Evolutionary conservation across 2,329 filamentous ascomycete genomes (phyloP).

Genomic region (Neurospora sp.): DNA sequence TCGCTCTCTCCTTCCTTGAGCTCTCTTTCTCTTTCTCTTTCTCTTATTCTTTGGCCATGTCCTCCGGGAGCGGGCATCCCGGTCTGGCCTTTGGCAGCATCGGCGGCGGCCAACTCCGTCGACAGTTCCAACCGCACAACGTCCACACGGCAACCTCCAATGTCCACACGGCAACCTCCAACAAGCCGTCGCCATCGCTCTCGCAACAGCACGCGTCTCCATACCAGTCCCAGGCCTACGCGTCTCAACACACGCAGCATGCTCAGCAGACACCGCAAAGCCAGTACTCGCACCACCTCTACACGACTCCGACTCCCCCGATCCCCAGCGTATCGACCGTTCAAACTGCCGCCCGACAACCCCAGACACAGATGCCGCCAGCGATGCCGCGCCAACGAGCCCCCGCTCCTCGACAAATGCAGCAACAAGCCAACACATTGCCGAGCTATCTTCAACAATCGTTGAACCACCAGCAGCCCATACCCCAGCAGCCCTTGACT

Average conservation of each 20-base stretch:
- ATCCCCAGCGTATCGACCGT: conserved; percentile 38
- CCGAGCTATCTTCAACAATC: conserved; percentile 26
- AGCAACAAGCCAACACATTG: conserved; percentile 24
- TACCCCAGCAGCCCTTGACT: conserved; percentile 20
- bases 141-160: conserved; percentile 35
- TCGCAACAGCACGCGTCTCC: conserved; percentile 40
- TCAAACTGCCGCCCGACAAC: conserved; percentile 31
- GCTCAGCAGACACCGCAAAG: conserved; percentile 39
- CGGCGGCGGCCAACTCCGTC: conserved; percentile 29
- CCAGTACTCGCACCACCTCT: conserved; percentile 43
- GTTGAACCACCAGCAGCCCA: conserved; percentile 24
- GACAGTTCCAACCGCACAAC: conserved; percentile 31
- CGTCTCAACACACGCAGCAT: conserved; percentile 39
- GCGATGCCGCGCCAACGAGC: conserved; percentile 36
- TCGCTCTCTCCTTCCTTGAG: conserved; percentile 11
- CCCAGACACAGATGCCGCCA: conserved; percentile 37
- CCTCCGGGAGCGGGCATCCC: conserved; percentile 38
- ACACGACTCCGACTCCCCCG: conserved; percentile 36
- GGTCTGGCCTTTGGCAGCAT: conserved; percentile 41
- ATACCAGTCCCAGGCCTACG: conserved; percentile 44
- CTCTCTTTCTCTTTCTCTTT: conserved; percentile 3
- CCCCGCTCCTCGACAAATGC: conserved; percentile 36
- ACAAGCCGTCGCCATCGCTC: conserved; percentile 44
- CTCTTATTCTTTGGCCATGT: conserved; percentile 18
- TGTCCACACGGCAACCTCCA: conserved; percentile 39